Percentiles rank a stretch among this genome's conserved stretches.
phyloP scores from a whole-genome alignment of 2,329 filamentous ascomycete species.

The Apiospora sp. region DNA sequence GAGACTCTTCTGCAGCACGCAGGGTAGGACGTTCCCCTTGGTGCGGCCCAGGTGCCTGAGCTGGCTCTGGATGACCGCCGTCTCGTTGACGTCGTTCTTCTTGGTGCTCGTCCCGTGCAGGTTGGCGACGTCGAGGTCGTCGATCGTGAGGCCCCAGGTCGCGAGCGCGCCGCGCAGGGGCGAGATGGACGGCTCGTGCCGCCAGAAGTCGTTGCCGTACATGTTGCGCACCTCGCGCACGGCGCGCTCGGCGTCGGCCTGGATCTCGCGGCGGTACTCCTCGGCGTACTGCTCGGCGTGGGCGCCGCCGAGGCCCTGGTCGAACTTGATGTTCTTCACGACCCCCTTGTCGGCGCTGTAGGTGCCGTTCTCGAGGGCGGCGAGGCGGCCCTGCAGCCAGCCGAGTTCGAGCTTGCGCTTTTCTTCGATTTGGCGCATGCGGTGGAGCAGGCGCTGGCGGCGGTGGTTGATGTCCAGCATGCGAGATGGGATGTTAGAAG shows the following conservation, averaged over 20 bases:
- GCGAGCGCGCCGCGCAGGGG: constrained; percentile 47
- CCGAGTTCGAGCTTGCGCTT: constrained; percentile 29
- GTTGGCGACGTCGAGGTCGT: constrained; percentile 48
- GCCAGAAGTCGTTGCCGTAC: constrained; percentile 43
- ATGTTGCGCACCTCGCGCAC: constrained; percentile 33
- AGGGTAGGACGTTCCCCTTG: constrained; percentile 42
- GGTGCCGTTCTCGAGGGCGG: not conserved
- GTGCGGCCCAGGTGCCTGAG: constrained; percentile 45
- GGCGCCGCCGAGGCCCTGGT: constrained; percentile 22
- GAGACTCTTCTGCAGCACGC: constrained; percentile 47
- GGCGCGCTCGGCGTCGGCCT: constrained; percentile 32
- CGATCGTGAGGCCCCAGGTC: constrained; percentile 45
- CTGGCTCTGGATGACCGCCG: constrained; percentile 44
- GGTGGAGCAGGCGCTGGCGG: constrained; percentile 35
- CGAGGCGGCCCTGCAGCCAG: constrained; percentile 7
- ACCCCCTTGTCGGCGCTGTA: constrained; percentile 16
- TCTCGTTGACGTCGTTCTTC: constrained; percentile 50
- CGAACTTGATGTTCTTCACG: constrained; percentile 8
- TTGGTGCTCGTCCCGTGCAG: constrained; percentile 51
- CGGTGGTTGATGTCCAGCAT: constrained; percentile 40
- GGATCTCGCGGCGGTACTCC: constrained; percentile 28
- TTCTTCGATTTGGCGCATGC: constrained; percentile 33
- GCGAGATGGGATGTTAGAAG: constrained; percentile 33
- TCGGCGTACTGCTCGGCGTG: constrained; percentile 20
- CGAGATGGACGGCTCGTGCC: constrained; percentile 38